phyloP scores from a whole-genome alignment of 768 basidiomycete genomes.

The Coprinopsis sp. region DNA sequence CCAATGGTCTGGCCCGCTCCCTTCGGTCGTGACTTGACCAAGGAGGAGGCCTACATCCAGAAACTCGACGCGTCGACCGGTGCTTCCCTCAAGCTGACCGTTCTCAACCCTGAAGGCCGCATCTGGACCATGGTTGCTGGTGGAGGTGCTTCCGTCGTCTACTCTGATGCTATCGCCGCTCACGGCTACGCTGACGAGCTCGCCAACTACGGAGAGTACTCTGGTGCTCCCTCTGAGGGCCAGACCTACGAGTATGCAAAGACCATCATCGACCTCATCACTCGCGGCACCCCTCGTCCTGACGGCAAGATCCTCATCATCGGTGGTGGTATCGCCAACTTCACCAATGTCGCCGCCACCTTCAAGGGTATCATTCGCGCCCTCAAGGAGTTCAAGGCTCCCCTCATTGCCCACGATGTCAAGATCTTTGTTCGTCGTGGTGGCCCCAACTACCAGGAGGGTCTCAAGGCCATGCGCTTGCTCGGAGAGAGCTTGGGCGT shows the following conservation, averaged over 20 bases:
- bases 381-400: slow-evolving; percentile 86
- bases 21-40: slow-evolving; percentile 95
- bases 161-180: slow-evolving; percentile 79
- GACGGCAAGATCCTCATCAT: slow-evolving; percentile 99
- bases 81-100: slow-evolving; percentile 96
- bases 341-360: slow-evolving; percentile 97
- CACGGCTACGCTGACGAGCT: slow-evolving; percentile 96
- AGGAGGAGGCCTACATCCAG: slow-evolving; percentile 99
- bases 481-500: slow-evolving; percentile 97
- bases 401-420: slow-evolving; percentile 79
- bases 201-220: slow-evolving; percentile 99
- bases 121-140: slow-evolving; percentile 99
- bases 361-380: slow-evolving; percentile 99
- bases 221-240: slow-evolving; percentile 94
- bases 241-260: slow-evolving; percentile 99
- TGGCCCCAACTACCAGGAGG: slow-evolving; percentile 98
- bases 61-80: slow-evolving; percentile 96
- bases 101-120: slow-evolving; percentile 90
- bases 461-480: slow-evolving; percentile 95
- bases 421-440: slow-evolving; percentile 97
- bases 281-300: slow-evolving; percentile 75
- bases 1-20: slow-evolving; percentile 97
- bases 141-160: slow-evolving; percentile 73
- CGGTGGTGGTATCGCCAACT: slow-evolving; percentile 99
- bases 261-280: slow-evolving; percentile 96